Conservation (phyloP, 345 rosid genomes). For the Melaleuca alternifolia region DNA sequence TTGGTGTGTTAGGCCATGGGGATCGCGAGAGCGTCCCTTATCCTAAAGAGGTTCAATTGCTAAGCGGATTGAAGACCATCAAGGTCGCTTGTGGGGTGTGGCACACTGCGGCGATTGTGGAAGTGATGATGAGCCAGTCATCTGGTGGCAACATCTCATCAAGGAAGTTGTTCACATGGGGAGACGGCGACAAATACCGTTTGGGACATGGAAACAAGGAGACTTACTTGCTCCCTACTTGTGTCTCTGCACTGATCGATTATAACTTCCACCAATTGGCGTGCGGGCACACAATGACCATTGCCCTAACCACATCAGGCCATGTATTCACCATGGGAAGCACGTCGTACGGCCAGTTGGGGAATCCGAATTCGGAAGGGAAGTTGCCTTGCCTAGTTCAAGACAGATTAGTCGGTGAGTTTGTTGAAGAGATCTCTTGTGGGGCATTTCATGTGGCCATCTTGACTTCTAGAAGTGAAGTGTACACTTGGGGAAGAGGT, state of each 20-base stretch:
- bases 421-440: slow-evolving; percentile 85
- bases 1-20: slow-evolving; percentile 90
- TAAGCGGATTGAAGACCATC: slow-evolving; percentile 59
- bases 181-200: slow-evolving; percentile 84
- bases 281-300: slow-evolving; percentile 78
- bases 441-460: slow-evolving; percentile 85
- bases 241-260: slow-evolving; percentile 78
- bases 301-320: slow-evolving; percentile 91
- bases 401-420: slow-evolving; percentile 83
- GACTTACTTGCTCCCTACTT: slow-evolving; percentile 66
- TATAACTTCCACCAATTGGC: slow-evolving; percentile 86
- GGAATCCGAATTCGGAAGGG: slow-evolving; percentile 59
- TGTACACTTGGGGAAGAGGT: slow-evolving; percentile 95
- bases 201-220: slow-evolving; percentile 93
- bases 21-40: slow-evolving; percentile 54
- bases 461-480: slow-evolving; percentile 87
- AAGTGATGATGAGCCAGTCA: slow-evolving; percentile 46
- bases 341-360: slow-evolving; percentile 67
- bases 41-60: slow-evolving; percentile 71
- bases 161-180: slow-evolving; percentile 91
- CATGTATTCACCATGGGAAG: slow-evolving; percentile 91
- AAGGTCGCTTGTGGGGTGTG: slow-evolving; percentile 95
- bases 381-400: slow-evolving; percentile 70
- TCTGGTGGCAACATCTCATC: slow-evolving; percentile 40
- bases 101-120: slow-evolving; percentile 98